Evolutionary conservation across 495 filamentous ascomycete species (phyloP).

Genomic region (Neurospora sp.): DNA sequence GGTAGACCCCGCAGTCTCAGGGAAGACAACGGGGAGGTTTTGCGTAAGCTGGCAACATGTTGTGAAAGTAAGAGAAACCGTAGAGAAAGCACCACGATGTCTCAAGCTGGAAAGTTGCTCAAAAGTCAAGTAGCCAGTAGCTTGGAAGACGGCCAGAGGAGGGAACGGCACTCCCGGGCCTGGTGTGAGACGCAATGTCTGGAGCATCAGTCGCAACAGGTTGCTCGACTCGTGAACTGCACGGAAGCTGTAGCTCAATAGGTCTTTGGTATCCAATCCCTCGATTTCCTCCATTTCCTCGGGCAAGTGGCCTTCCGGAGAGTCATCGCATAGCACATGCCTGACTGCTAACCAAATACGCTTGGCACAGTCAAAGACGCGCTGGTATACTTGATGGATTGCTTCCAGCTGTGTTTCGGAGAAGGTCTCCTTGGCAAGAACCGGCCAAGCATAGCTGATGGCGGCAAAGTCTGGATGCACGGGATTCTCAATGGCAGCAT

Average conservation of each 20-base stretch:
- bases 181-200: conserved; percentile 26
- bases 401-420: conserved; percentile 25
- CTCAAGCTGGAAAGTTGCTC: conserved; percentile 72
- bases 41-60: conserved; percentile 56
- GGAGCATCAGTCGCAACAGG: conserved; percentile 48
- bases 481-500: conserved; percentile 52
- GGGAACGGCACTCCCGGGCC: conserved; percentile 26
- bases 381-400: conserved; percentile 37
- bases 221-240: conserved; percentile 79
- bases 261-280: conserved; percentile 68
- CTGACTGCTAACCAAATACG: conserved; percentile 66
- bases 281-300: conserved; percentile 59
- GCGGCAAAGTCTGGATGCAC: conserved; percentile 63
- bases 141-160: conserved; percentile 33
- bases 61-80: conserved; percentile 79
- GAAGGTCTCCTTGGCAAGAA: conserved; percentile 23
- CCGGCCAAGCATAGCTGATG: conserved; percentile 40
- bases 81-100: conserved; percentile 89
- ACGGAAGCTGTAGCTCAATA: conserved; percentile 87
- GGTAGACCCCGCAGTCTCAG: conserved; percentile 21
- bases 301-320: conserved; percentile 78
- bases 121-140: conserved; percentile 63
- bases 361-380: conserved; percentile 46
- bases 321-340: conserved; percentile 75
- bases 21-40: conserved; percentile 29